phyloP scores from a whole-genome alignment of 2,329 filamentous ascomycete species.

The Colletotrichum orchidophilum region DNA sequence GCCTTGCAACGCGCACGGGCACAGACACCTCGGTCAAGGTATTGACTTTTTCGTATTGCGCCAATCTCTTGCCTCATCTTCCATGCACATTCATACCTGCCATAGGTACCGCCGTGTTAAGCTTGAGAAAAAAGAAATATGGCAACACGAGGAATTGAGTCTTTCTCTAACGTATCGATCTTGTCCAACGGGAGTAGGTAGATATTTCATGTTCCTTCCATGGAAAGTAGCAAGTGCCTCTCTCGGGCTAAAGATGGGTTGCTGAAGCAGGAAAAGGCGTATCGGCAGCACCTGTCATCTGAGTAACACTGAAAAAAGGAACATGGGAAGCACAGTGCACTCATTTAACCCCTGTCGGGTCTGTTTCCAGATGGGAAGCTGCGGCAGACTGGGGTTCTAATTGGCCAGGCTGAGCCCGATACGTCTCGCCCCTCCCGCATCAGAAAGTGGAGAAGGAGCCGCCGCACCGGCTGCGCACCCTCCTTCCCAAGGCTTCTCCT shows the following conservation, averaged over 20 bases:
- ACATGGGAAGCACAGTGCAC: background rate
- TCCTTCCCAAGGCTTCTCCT: constrained; percentile 10
- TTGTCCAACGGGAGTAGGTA: too few species aligned
- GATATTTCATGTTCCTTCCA: too few species aligned
- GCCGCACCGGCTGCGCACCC: constrained; percentile 13
- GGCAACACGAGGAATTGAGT: too few species aligned
- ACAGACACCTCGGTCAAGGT: background rate
- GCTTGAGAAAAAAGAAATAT: too few species aligned
- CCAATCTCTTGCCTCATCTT: background rate
- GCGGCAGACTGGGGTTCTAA: background rate
- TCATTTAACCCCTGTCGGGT: background rate
- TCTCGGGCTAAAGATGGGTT: background rate
- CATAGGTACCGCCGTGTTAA: background rate
- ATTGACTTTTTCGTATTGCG: background rate
- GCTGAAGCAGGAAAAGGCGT: background rate
- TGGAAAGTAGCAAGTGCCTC: background rate
- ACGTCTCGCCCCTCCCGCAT: background rate
- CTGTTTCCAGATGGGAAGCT: background rate
- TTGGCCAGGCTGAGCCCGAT: background rate
- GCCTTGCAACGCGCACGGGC: background rate
- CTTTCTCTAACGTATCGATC: too few species aligned
- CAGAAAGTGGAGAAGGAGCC: background rate
- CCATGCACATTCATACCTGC: background rate
- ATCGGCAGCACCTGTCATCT: background rate
- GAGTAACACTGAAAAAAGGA: background rate